A percentile compares a stretch with the other conserved stretches of the same genome.
Evolutionary conservation across 2,329 filamentous ascomycete genomes (phyloP).

Genomic region (Ophiostoma angusticollis): DNA sequence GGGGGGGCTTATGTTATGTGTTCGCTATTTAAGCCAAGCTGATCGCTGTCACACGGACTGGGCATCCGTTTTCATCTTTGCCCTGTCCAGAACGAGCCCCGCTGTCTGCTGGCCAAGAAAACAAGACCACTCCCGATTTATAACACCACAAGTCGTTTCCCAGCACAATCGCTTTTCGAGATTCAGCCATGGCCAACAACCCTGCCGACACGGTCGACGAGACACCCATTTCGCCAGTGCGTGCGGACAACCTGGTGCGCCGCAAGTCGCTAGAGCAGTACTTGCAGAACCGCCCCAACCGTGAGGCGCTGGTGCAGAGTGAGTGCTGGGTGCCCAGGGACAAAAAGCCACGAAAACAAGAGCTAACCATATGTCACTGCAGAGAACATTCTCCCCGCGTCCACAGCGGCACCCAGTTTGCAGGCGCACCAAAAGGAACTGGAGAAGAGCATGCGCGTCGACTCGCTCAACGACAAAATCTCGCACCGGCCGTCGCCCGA

Average conservation of each 20-base stretch:
- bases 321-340: no score
- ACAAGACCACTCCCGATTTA: no score
- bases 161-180: no score
- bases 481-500: slow-evolving; percentile 64
- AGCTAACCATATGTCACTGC: no score
- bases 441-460: slow-evolving; percentile 75
- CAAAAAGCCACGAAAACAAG: no score
- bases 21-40: no score
- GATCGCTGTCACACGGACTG: no score
- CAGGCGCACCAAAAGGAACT: slow-evolving; percentile 74
- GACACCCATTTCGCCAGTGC: slow-evolving; percentile 43
- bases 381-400: slow-evolving; percentile 81
- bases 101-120: no score
- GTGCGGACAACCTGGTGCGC: slow-evolving; percentile 31
- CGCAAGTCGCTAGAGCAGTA: slow-evolving; percentile 63
- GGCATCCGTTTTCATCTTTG: no score
- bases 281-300: slow-evolving; percentile 59
- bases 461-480: slow-evolving; percentile 79
- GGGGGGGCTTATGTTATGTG: no score
- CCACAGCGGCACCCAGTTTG: slow-evolving; percentile 63
- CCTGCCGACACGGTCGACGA: slow-evolving; percentile 33
- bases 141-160: no score
- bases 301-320: slow-evolving; percentile 71
- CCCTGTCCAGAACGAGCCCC: no score
- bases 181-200: slow-evolving; percentile 22